phyloP scores from a whole-genome alignment of 2,329 filamentous ascomycete species.

The Alternaria metachromatica region DNA sequence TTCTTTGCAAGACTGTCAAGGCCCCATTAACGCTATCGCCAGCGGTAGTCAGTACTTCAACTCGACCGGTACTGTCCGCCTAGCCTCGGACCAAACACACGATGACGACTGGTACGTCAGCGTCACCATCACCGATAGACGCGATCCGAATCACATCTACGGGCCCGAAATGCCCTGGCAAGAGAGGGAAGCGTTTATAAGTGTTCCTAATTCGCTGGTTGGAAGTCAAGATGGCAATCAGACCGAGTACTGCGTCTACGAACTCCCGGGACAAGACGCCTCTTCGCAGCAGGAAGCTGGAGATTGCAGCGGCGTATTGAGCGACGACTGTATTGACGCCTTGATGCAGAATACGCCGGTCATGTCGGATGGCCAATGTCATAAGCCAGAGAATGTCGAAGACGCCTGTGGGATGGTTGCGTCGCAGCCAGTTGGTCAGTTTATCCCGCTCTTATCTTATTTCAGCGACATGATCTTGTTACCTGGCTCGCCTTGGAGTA shows the following conservation, averaged over 20 bases:
- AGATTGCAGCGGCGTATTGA: neutral
- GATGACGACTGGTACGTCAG: neutral
- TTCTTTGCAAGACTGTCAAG: neutral
- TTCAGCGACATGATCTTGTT: neutral
- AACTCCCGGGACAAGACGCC: neutral
- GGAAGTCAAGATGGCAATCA: neutral
- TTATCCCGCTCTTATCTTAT: neutral
- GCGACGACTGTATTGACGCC: neutral
- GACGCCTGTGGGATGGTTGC: neutral
- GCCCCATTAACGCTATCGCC: neutral
- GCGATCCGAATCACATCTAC: neutral
- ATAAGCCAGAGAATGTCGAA: neutral
- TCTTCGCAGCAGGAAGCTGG: neutral
- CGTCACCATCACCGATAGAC: conserved; percentile 1
- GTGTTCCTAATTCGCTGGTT: neutral
- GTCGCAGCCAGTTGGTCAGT: neutral
- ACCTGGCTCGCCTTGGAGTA: neutral
- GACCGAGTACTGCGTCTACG: neutral
- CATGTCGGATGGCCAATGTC: neutral
- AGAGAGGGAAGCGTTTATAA: neutral
- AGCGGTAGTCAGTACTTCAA: neutral
- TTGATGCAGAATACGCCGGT: neutral
- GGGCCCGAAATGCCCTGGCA: neutral
- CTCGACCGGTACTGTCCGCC: neutral
- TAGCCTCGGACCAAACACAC: neutral